Base-by-base conservation (phyloP, 345 rosid genomes). In the Populus simonii region DNA sequence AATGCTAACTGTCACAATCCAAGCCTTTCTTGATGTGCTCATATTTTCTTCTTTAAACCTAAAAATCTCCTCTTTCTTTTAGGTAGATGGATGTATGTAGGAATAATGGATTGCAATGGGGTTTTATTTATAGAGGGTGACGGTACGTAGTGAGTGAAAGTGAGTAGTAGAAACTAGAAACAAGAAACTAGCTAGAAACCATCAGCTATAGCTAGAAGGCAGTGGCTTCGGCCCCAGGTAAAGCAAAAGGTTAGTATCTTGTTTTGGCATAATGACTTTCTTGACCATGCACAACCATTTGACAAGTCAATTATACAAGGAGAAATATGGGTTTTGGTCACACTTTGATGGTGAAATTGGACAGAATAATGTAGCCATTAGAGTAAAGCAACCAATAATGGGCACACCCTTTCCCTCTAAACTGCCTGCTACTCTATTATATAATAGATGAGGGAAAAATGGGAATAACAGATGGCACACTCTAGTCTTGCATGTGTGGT, bases 1-100 rank as follows among this genome's bases (percentile, higher is more conserved):
- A 22, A 57, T 77, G 74, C 80, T 70, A 0, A 36, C 74, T 59
- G 70, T 74, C 7, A 41, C 69, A 27, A 43, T 45, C 80, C 69
- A 61, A 43, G 35, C 74, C 13, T 25, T 61, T 5, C 47, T 35
- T 61, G 35, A 39, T 43, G 70, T 29, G 41, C 70, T 49, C 74
- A 77, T 77, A 15, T 75, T 67, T 53, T 8, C 15, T 36, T 6
- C 36, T 29, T 53, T 15, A 20, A n/a, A 5, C 27, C 15, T 57
- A 1, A 1, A 23, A 57, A 11, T 57, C 10, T 55, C 11, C 29
- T 4, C 25, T 57, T 1, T 57, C 4, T n/a, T 57, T 8, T 57
- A n/a, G 25, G 63, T 9, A 9, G 29, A 22, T 22, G 27, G 25
- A 13, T n/a, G 4, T 11, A 57, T 8, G 10, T 11, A n/a, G 15